Conservation (phyloP, 1,284 basidiomycete species). For the Ustilago xerochloae region DNA sequence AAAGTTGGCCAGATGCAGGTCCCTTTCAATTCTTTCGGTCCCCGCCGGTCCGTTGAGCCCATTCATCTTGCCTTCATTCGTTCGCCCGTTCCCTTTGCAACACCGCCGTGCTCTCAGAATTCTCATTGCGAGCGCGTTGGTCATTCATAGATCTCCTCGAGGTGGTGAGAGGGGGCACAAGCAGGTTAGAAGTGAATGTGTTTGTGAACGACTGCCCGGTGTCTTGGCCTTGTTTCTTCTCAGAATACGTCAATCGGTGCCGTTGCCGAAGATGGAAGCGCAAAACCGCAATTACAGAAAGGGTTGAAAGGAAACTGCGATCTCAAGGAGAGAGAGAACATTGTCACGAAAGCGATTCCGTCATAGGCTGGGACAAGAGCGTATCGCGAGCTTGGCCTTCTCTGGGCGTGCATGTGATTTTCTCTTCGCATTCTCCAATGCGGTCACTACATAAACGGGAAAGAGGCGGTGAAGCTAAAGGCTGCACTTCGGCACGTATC, state of each 20-base stretch:
- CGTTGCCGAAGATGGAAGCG: not conserved
- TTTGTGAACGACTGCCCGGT: no score
- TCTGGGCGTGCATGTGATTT: not conserved
- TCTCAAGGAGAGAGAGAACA: no score
- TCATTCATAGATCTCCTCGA: no score
- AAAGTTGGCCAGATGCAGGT: not conserved
- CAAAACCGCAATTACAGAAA: not conserved
- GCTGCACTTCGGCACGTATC: constrained; percentile 2
- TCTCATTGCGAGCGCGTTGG: no score
- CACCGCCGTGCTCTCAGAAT: no score
- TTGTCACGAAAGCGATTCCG: no score
- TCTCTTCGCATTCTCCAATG: not conserved
- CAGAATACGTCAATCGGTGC: not conserved
- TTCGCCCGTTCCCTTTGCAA: no score
- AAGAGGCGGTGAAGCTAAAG: not conserved
- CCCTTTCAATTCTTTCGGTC: not conserved
- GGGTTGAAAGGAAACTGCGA: no score
- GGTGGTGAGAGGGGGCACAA: no score
- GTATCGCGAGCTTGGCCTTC: not conserved
- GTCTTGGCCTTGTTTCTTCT: no score
- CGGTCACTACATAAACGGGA: not conserved
- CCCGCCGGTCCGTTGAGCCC: not conserved
- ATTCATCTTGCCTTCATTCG: not conserved
- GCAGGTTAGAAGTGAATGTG: no score
- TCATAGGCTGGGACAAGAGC: no score